These are phyloP conservation scores for Colletotrichum viniferum DNA, from an alignment of 2,329 filamentous ascomycete genomes.

Conservation along the genomic window DNA sequence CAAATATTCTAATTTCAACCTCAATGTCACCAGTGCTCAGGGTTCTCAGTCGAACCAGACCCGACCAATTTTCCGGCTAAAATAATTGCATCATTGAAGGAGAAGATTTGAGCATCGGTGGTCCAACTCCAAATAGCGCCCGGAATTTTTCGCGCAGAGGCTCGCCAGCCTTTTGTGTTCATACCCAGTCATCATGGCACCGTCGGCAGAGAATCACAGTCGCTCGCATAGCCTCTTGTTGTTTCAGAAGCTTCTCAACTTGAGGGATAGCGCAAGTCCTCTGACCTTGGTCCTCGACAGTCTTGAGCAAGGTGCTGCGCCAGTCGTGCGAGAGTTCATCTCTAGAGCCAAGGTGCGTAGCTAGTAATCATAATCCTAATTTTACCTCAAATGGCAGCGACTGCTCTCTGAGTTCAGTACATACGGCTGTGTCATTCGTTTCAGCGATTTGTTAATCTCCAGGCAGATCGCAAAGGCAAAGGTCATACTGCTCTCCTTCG, in stretches of 20 bases:
- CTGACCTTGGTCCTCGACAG: conserved; percentile 86
- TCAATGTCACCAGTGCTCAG: background rate
- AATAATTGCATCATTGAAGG: background rate
- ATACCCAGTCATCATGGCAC: conserved; percentile 50
- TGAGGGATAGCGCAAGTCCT: conserved; percentile 81
- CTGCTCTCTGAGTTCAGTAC: background rate
- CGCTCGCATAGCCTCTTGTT: conserved; percentile 85
- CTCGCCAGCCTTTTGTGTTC: background rate
- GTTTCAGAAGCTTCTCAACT: conserved; percentile 80
- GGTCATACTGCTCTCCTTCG: conserved; percentile 79
- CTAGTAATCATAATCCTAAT: background rate
- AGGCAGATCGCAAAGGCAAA: conserved; percentile 66
- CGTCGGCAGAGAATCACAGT: conserved; percentile 66
- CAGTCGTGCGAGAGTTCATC: conserved; percentile 75
- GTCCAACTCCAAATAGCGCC: background rate
- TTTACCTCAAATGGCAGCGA: background rate
- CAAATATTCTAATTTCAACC: background rate
- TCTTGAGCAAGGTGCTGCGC: conserved; percentile 78
- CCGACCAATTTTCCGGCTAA: background rate
- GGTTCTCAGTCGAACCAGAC: background rate
- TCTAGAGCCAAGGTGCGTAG: conserved; percentile 70
- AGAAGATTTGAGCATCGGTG: background rate
- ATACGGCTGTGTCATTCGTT: background rate
- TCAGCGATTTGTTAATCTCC: background rate
- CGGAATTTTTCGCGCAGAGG: background rate